Evolutionary conservation across 2,329 filamentous ascomycete species (phyloP), one percentile per base, ranked within the genome.

Genomic region (Colletotrichum gigasporum): DNA sequence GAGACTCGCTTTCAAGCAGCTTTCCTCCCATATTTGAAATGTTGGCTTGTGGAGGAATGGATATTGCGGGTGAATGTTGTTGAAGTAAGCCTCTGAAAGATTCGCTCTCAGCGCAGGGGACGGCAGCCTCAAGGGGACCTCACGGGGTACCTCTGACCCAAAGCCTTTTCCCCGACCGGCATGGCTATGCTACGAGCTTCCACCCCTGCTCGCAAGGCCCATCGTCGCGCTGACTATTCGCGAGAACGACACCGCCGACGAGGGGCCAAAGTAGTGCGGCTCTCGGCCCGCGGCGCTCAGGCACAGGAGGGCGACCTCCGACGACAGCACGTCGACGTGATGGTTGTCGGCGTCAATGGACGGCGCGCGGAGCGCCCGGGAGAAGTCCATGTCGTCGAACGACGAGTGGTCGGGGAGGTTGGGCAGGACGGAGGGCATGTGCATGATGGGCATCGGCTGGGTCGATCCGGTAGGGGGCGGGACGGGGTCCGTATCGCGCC

Each of bases 11-110:
- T 30, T 58, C 2, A 70, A 35, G 9, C 73, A 70, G 11, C 67
- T 54, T 12, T 69, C 63, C 45, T 79, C 75, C 75, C 74, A 76
- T 1, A 22, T 10, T 4, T 65, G 54, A 47, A 77, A 76, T 0
- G 75, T 79, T 3, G 71, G 72, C 14, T 71, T 65, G 57, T 79
- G 77, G 2, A 79, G 66, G 51, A 79, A 78, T 0, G 76, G 76
- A 47, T 78, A 79, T 50, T 79, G 76, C 0, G 73, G 67, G 39
- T 79, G 76, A 10, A 79, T 75, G 20, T 77, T 75, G 30, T 74
- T 66, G 53, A 79, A 79, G 56, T 76, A 79, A 3, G 77, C 76
- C 24, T 69, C 65, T 1, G 72, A 70, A 42, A 74, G 65, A 37
- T 44, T 63, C 10, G 63, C 51, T 2, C 58, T 63, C 5, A 65